Conservation (phyloP, 306 rosid genomes). For the peach (Prunus persica) region DNA sequence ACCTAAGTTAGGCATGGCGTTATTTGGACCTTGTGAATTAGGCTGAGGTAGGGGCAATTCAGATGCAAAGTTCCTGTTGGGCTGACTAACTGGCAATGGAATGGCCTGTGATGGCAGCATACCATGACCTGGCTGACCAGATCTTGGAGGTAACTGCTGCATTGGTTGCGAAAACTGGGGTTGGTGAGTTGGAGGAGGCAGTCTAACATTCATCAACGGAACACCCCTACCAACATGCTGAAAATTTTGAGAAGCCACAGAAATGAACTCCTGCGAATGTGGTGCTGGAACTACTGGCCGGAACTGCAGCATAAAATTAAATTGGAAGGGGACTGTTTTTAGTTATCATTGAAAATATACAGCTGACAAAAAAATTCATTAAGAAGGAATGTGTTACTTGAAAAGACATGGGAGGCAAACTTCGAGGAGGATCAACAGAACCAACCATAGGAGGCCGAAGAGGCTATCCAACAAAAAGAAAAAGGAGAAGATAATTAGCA, state of each 20-base stretch:
- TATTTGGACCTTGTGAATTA: slow-evolving; percentile 60
- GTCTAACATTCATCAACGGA: slow-evolving; percentile 60
- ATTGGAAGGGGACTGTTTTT: not conserved
- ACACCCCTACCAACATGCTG: slow-evolving; percentile 71
- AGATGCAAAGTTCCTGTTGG: slow-evolving; percentile 53
- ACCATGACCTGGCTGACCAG: slow-evolving; percentile 55
- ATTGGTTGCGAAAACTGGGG: slow-evolving; percentile 64
- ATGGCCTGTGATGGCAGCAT: slow-evolving; percentile 52
- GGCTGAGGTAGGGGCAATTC: slow-evolving; percentile 53
- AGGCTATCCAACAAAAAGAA: slow-evolving; percentile 44
- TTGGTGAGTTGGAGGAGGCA: slow-evolving; percentile 65
- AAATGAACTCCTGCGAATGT: slow-evolving; percentile 66
- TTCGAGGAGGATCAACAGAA: slow-evolving; percentile 72
- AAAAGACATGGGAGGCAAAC: slow-evolving; percentile 61
- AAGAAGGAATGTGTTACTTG: slow-evolving; percentile 53
- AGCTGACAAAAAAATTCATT: slow-evolving; percentile 10
- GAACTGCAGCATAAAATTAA: slow-evolving; percentile 45
- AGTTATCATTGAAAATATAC: not conserved
- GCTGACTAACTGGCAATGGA: slow-evolving; percentile 57
- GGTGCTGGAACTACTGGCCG: slow-evolving; percentile 68
- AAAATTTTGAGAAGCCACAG: slow-evolving; percentile 67
- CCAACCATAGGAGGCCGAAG: slow-evolving; percentile 66
- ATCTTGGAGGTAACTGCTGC: slow-evolving; percentile 65
- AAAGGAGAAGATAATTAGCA: not conserved
- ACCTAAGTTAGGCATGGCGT: slow-evolving; percentile 53